These are phyloP conservation scores for Triticum turgidum DNA, from an alignment of 176 grass and related monocot species.

Conservation along the genomic window DNA sequence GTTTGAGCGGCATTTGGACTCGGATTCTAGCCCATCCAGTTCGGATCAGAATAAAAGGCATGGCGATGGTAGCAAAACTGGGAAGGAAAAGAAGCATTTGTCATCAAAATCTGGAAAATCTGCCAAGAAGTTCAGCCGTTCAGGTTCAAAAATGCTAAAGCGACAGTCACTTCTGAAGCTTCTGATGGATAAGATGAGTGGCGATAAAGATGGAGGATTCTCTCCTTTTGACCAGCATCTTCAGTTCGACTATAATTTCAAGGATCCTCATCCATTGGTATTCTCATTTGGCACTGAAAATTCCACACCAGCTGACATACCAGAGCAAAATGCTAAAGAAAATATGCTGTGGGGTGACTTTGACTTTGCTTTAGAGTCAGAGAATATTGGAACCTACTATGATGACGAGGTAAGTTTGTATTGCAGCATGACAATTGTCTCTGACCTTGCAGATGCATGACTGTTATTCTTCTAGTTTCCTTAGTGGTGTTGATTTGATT, in stretches of 20 bases:
- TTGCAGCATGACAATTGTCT: conserved; percentile 18
- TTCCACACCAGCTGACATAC: conserved; percentile 35
- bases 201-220: conserved; percentile 32
- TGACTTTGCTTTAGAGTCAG: conserved; percentile 70
- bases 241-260: conserved; percentile 45
- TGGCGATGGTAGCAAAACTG: conserved; percentile 23
- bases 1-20: conserved; percentile 30
- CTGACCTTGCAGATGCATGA: neutral
- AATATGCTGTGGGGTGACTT: conserved; percentile 79
- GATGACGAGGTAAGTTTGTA: conserved; percentile 60
- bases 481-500: conserved; percentile 20
- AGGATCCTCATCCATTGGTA: conserved; percentile 59
- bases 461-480: conserved; percentile 15
- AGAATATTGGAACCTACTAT: conserved; percentile 82
- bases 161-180: conserved; percentile 54
- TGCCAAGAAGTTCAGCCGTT: conserved; percentile 39
- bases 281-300: conserved; percentile 73
- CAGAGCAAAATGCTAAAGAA: conserved; percentile 42
- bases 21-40: conserved; percentile 40
- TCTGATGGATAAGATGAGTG: conserved; percentile 57
- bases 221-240: conserved; percentile 45
- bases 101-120: conserved; percentile 32
- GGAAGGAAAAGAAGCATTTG: conserved; percentile 30
- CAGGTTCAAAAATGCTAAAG: conserved; percentile 32
- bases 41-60: conserved; percentile 29